Percentiles rank a stretch among this genome's conserved stretches.
Evolutionary conservation across 129 eudicot genomes (phyloP).

Genomic region (Lactuca sativa): DNA sequence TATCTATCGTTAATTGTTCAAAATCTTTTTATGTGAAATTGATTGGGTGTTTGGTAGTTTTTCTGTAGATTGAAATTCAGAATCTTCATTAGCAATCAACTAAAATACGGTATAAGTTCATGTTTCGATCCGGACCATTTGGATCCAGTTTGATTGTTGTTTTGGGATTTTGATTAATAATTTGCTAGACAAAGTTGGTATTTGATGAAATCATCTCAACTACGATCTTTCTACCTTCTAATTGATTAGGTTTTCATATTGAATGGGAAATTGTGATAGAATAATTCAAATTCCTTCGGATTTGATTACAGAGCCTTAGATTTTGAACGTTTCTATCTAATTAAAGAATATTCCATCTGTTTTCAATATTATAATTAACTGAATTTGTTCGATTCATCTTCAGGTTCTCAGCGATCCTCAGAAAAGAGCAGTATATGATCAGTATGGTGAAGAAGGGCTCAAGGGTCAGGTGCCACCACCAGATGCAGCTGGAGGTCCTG

Average conservation of each 20-base stretch:
- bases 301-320: not conserved
- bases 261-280: not conserved
- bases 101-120: not conserved
- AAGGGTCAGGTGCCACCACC: slow-evolving; percentile 70
- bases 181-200: not conserved
- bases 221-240: not conserved
- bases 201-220: not conserved
- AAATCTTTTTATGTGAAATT: not conserved
- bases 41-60: not conserved
- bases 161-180: not conserved
- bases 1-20: not conserved
- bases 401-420: slow-evolving; percentile 74
- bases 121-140: not conserved
- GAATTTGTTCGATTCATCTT: not conserved
- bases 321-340: not conserved
- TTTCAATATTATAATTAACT: not conserved
- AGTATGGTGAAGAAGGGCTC: slow-evolving; percentile 69
- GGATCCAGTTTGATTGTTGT: not conserved
- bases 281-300: not conserved
- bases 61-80: not conserved
- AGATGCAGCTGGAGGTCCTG: slow-evolving; percentile 58
- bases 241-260: not conserved
- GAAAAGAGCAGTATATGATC: slow-evolving; percentile 64
- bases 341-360: not conserved
- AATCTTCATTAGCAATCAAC: not conserved